Percentiles rank a stretch among this genome's conserved stretches.
Evolutionary conservation across 2,329 filamentous ascomycete species (phyloP).

Genomic region (Cladosporium sp.): DNA sequence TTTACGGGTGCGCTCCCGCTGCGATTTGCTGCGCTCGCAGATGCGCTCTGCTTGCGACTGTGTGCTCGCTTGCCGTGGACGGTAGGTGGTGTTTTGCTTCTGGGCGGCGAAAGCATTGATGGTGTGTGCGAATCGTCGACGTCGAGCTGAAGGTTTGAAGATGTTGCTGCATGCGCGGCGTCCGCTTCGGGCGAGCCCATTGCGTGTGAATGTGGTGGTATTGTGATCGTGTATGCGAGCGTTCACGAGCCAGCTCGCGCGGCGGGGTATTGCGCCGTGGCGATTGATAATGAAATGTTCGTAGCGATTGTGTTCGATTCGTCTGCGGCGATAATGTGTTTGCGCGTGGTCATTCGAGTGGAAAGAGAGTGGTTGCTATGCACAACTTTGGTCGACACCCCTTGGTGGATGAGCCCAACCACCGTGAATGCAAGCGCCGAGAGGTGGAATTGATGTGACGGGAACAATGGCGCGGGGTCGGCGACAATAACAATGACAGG

Average conservation of each 20-base stretch:
- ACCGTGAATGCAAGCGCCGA: background rate
- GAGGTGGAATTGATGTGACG: background rate
- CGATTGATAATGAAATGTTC: background rate
- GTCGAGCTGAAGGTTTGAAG: background rate
- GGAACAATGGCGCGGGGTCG: constrained; percentile 3
- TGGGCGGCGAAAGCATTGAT: constrained; percentile 51
- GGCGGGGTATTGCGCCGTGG: background rate
- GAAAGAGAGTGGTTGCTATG: constrained; percentile 8
- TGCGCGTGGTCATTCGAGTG: background rate
- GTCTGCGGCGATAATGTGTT: background rate
- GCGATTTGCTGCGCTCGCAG: constrained; percentile 22
- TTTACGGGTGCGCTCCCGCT: constrained; percentile 53
- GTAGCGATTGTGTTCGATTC: background rate
- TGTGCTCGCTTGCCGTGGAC: constrained; percentile 44
- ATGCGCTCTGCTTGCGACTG: constrained; percentile 25
- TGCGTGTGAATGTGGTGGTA: constrained; percentile 4
- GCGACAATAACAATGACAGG: constrained; percentile 6
- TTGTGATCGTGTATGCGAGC: background rate
- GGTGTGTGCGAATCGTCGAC: constrained; percentile 34
- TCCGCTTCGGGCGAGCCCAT: constrained; percentile 10
- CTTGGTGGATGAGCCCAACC: constrained; percentile 2
- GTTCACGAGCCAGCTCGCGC: background rate
- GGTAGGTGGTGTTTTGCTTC: constrained; percentile 58
- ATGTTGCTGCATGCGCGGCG: background rate
- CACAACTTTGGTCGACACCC: background rate